Evolutionary conservation across 2,329 filamentous ascomycete species (phyloP).

Genomic region (Pestalotiopsis sp.): DNA sequence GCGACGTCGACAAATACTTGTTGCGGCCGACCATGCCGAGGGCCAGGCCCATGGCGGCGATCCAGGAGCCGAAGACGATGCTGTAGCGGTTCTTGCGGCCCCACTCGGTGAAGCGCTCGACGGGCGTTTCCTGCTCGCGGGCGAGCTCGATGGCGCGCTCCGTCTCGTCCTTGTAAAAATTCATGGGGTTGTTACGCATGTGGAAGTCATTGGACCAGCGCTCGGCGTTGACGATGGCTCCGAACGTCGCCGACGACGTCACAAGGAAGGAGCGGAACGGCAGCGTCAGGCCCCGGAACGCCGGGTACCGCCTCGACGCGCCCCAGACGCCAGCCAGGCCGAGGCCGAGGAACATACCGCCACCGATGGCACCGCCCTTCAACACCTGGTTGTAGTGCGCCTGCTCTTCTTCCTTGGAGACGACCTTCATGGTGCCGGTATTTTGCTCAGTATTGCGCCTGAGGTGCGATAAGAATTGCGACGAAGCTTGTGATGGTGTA

Average conservation of each 20-base stretch:
- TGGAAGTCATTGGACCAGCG: constrained; percentile 67
- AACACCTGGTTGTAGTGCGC: constrained; percentile 82
- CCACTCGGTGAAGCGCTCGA: constrained; percentile 69
- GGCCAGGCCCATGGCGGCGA: constrained; percentile 75
- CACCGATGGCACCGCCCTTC: constrained; percentile 76
- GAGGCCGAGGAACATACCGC: constrained; percentile 63
- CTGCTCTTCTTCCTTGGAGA: constrained; percentile 89
- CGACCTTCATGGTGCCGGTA: constrained; percentile 76
- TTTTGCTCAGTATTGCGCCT: neutral
- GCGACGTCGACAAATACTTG: constrained; percentile 69
- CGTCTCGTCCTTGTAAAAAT: constrained; percentile 64
- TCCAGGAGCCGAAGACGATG: constrained; percentile 81
- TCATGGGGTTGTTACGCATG: constrained; percentile 65
- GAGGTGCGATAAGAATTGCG: neutral
- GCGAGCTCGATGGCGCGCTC: constrained; percentile 55
- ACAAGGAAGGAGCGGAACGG: constrained; percentile 91
- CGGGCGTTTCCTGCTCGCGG: constrained; percentile 54
- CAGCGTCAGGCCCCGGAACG: constrained; percentile 78
- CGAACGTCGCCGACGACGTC: constrained; percentile 78
- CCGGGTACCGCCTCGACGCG: constrained; percentile 70
- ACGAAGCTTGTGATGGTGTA: neutral
- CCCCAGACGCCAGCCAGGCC: constrained; percentile 68
- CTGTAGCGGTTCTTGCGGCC: constrained; percentile 80
- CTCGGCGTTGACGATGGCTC: constrained; percentile 86
- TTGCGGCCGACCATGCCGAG: constrained; percentile 77